These are phyloP conservation scores for Rubia occidens DNA, from an alignment of 305 asterid genomes.

Conservation along the genomic window DNA sequence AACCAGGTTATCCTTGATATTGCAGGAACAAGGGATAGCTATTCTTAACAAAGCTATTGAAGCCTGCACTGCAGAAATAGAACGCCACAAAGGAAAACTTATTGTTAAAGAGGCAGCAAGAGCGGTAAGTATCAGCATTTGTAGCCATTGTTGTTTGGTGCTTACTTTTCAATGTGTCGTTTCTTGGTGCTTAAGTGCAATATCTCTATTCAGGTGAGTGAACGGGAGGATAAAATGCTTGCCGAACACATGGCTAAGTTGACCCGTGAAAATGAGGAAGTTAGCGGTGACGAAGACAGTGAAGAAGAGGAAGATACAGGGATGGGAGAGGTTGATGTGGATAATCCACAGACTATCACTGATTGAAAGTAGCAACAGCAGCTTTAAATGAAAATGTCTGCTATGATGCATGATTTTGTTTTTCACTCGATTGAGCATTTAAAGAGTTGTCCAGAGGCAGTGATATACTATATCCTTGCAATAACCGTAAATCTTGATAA, in stretches of 20 bases:
- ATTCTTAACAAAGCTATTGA: slow-evolving; percentile 72
- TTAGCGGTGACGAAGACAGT: slow-evolving; percentile 79
- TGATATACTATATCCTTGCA: too few relatives aligned
- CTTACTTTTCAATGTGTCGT: neutral
- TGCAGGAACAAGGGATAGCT: slow-evolving; percentile 92
- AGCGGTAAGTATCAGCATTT: slow-evolving; percentile 47
- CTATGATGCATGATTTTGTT: neutral
- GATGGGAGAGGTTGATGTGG: slow-evolving; percentile 80
- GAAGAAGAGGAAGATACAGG: slow-evolving; percentile 97
- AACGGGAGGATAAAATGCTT: slow-evolving; percentile 81
- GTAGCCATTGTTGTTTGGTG: neutral
- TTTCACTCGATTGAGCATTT: neutral
- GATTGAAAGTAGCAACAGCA: slow-evolving; percentile 29
- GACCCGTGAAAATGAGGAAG: slow-evolving; percentile 63
- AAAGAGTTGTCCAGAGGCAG: too few relatives aligned
- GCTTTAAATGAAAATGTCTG: neutral
- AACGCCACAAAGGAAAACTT: slow-evolving; percentile 78
- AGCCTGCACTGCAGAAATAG: slow-evolving; percentile 77
- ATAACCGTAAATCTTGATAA: too few relatives aligned
- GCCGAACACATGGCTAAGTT: slow-evolving; percentile 78
- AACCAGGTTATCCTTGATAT: slow-evolving; percentile 7
- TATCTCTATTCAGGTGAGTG: slow-evolving; percentile 61
- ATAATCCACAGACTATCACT: slow-evolving; percentile 38
- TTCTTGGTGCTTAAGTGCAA: neutral
- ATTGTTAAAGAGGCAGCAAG: slow-evolving; percentile 81